Evolutionary conservation across 768 basidiomycete genomes (phyloP), one percentile per base, ranked within the genome.

Genomic region (Chlorophyllum brunneum): DNA sequence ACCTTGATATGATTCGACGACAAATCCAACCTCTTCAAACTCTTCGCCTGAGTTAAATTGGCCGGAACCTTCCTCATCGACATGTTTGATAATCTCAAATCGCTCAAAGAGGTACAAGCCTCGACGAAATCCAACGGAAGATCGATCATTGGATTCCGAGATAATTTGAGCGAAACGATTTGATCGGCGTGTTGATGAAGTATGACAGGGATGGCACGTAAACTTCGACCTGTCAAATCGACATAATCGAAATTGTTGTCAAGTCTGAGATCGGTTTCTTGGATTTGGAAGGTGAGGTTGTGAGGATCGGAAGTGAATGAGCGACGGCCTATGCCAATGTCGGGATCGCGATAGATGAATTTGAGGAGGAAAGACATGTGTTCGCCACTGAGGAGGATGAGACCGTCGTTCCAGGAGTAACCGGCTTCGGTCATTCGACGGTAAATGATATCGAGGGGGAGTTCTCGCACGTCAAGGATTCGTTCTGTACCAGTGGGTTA

Each of bases 71-170:
- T 86, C 69, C 95, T 97, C 79, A 98, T 87, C 10, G 90, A 91
- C 88, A 95, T 95, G 58, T 91, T 83, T 8, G 87, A 85, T 34
- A 99, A 73, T 6, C 86, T 82, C 37, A 99, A 81, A 60, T 97
- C 94, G 51, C 86, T 84, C 7, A 99, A 79, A 4, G 75, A 80
- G 1, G 80, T 81, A 63, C 93, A 95, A 4, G 86, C 82, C 67
- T 97, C 91, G 52, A 97, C 86, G 64, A 99, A 99, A 68, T 98
- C 97, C 44, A 92, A 83, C 0, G 95, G 97, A 30, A 98, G 87
- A 66, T 98, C 95, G 49, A 95, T 80, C 81, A 95, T 92, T 2
- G 95, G 93, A 64, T 98, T 99, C 38, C 90, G 83, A 3, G 93
- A 95, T 11, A 98, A 79, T 55, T 88, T 90, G 54, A 98, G 85